Evolutionary conservation across 352 stramenopile genomes (phyloP).

Genomic region (Globisporangium echinulatum): DNA sequence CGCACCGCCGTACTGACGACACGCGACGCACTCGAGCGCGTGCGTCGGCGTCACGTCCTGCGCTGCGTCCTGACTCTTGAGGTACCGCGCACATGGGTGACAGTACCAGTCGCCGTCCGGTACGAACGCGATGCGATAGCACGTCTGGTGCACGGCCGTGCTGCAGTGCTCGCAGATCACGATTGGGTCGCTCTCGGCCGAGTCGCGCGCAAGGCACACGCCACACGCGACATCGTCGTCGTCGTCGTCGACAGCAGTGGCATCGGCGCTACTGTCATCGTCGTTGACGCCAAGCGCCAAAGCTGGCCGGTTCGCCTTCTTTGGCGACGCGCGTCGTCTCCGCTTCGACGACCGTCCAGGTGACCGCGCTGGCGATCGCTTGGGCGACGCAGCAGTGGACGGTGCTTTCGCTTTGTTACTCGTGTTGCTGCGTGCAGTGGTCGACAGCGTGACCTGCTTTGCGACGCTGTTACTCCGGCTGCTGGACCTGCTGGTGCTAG

Average conservation of each 20-base stretch:
- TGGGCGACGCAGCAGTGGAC: background rate
- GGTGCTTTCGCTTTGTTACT: background rate
- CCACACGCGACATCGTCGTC: conserved; percentile 55
- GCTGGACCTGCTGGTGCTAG: background rate
- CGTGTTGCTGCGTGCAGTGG: background rate
- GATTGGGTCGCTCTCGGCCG: conserved; percentile 66
- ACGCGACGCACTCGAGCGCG: conserved; percentile 49
- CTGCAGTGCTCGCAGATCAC: conserved; percentile 76
- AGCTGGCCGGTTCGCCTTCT: too few species aligned
- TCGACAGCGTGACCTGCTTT: background rate
- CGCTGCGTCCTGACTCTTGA: conserved; percentile 30
- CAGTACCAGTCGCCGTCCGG: conserved; percentile 79
- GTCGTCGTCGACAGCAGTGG: background rate
- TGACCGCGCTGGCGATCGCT: background rate
- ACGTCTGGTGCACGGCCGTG: conserved; percentile 72
- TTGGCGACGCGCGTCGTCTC: background rate
- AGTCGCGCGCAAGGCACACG: conserved; percentile 61
- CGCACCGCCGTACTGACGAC: conserved; percentile 42
- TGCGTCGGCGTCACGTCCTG: conserved; percentile 43
- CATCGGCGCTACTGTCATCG: background rate
- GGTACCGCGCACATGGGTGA: conserved; percentile 49
- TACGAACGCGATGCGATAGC: conserved; percentile 60
- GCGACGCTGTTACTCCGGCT: background rate
- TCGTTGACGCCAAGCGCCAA: background rate
- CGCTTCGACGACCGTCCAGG: background rate